Base-by-base conservation (phyloP, 495 filamentous ascomycete genomes). In the Xylaria longipes region DNA sequence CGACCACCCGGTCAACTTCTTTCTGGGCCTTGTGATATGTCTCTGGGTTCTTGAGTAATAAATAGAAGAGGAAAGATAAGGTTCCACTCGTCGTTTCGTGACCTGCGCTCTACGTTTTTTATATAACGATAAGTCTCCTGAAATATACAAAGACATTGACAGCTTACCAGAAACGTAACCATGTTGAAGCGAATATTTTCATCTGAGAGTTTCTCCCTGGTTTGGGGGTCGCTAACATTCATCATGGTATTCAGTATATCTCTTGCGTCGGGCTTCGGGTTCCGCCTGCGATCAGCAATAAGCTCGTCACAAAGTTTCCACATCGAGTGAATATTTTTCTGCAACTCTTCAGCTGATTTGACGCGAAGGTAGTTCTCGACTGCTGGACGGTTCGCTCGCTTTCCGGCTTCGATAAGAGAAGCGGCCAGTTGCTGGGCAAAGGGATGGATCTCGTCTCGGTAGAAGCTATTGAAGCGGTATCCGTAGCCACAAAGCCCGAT, bases 231-330 rank as follows among this genome's bases (percentile, higher is more conserved):
- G 12, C 79, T 83, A 12, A 85, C 88, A 20, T 85, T 79, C 52
- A 93, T 77, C 84, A 93, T 86, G 0, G 86, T 85, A 78, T 90
- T 89, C 6, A 93, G 80, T 12, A 91, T 79, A 79, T 92, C 90
- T 64, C 89, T 86, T 66, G 88, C 87, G 7, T 89, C 84, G 1
- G 83, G 81, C 2, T 74, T 63, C 5, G 86, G 85, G 64, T 90
- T 81, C 8, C 81, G 77, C 54, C 82, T 85, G 35, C 89, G 83
- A 25, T 87, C 80, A 33, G 85, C 80, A 0, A 92, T 78, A 31
- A 91, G 76, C 50, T 91, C 84, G 43, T 82, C 79, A 20, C 88
- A 82, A 3, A 88, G 73, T 5, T 85, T 82, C n/a, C 81, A 81
- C 73, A 90, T 80, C 52, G 85, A 80, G 3, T 82, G 76, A 45